phyloP scores from a whole-genome alignment of 441 rosid species.

The Adansonia gregorii region DNA sequence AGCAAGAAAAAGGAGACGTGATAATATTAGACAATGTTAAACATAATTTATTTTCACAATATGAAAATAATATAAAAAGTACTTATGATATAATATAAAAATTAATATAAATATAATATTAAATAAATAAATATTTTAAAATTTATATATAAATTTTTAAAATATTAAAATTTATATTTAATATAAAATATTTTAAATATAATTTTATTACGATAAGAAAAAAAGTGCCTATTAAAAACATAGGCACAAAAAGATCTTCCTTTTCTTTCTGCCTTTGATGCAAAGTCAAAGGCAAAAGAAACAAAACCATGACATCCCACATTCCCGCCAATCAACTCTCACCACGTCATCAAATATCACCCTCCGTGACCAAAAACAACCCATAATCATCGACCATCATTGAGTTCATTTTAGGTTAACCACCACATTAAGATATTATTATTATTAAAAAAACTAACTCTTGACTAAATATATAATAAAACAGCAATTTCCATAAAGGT shows the following conservation, averaged over 20 bases:
- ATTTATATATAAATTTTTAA: no score
- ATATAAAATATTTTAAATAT: no score
- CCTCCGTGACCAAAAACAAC: not conserved
- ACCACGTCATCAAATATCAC: not conserved
- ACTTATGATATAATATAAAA: no score
- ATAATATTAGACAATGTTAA: no score
- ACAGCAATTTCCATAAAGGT: not conserved
- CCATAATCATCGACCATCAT: not conserved
- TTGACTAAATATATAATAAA: not conserved
- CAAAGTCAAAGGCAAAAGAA: not conserved
- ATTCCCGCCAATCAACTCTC: not conserved
- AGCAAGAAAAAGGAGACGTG: not conserved
- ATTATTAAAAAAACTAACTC: not conserved
- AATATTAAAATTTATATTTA: no score
- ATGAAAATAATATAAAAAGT: no score
- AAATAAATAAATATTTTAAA: no score
- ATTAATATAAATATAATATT: no score
- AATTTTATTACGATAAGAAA: no score
- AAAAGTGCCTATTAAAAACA: not conserved
- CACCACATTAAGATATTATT: not conserved
- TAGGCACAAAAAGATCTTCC: slow-evolving; percentile 17
- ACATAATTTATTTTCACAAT: no score
- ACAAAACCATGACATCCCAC: not conserved
- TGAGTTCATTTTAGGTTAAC: not conserved
- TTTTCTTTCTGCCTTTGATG: not conserved